These are phyloP conservation scores for Sapria himalayana DNA, from an alignment of 345 rosid genomes.

Conservation along the genomic window DNA sequence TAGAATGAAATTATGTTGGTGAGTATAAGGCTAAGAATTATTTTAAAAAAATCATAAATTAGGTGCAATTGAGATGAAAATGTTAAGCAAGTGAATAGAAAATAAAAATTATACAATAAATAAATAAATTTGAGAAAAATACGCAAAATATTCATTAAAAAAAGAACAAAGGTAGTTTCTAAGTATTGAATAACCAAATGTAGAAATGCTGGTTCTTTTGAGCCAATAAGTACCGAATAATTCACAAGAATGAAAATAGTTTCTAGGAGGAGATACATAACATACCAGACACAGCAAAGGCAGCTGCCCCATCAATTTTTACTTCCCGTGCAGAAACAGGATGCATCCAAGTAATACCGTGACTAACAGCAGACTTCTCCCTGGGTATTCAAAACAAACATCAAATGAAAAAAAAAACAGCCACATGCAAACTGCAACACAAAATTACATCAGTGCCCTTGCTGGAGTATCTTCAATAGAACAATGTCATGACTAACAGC, in stretches of 20 bases:
- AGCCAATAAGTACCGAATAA: background rate
- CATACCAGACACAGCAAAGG: conserved; percentile 59
- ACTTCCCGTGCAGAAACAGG: conserved; percentile 36
- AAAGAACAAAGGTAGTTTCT: background rate
- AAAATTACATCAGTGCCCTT: too few relatives aligned
- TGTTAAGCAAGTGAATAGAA: too few relatives aligned
- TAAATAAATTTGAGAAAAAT: too few relatives aligned
- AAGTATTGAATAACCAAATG: background rate
- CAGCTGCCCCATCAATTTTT: conserved; percentile 50
- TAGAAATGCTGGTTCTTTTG: background rate
- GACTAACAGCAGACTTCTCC: conserved; percentile 75
- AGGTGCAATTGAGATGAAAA: too few relatives aligned
- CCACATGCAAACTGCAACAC: background rate
- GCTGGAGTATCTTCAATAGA: conserved; percentile 4
- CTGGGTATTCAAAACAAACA: conserved; percentile 11
- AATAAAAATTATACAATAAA: too few relatives aligned
- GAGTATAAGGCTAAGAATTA: too few relatives aligned
- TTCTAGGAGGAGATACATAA: background rate
- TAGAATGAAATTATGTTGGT: too few relatives aligned
- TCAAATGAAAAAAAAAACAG: background rate
- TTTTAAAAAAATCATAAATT: too few relatives aligned
- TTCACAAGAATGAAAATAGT: background rate
- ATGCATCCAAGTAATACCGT: conserved; percentile 63
- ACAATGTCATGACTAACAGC: too few relatives aligned
- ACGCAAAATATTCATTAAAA: conserved; percentile 3